Conservation (phyloP, 768 basidiomycete genomes). For the Tubosaeta sp. region DNA sequence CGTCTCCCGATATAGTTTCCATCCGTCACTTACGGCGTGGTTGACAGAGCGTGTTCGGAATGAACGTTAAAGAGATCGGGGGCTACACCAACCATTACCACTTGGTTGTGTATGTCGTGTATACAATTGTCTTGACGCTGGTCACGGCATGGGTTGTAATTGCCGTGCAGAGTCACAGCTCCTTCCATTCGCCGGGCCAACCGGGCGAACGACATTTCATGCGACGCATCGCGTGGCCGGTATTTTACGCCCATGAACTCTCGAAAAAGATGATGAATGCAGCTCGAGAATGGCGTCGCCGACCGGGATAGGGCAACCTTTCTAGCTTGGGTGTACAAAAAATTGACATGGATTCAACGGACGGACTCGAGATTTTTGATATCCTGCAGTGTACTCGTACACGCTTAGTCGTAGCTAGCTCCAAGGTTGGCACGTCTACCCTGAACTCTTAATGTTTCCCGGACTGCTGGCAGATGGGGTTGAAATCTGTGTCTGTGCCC, state of each 20-base stretch:
- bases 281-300: not conserved
- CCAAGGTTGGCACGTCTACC: too few relatives aligned
- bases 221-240: constrained; percentile 21
- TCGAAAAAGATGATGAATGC: not conserved
- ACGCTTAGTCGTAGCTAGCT: too few relatives aligned
- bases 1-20: not conserved
- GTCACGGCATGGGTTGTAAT: constrained; percentile 54
- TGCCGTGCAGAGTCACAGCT: constrained; percentile 39
- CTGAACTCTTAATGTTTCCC: too few relatives aligned
- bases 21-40: not conserved
- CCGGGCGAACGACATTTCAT: not conserved
- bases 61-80: constrained; percentile 31
- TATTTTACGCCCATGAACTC: not conserved
- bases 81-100: constrained; percentile 6
- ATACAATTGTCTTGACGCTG: constrained; percentile 45
- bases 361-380: too few relatives aligned
- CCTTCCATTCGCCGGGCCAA: constrained; percentile 16
- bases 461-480: too few relatives aligned
- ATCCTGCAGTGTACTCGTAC: too few relatives aligned
- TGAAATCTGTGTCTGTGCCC: too few relatives aligned
- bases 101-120: constrained; percentile 37
- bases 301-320: too few relatives aligned
- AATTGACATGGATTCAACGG: too few relatives aligned
- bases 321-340: too few relatives aligned
- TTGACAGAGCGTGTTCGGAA: constrained; percentile 31